Evolutionary conservation across 106 monocot genomes (phyloP).

Genomic region (Dendrobium catenatum): DNA sequence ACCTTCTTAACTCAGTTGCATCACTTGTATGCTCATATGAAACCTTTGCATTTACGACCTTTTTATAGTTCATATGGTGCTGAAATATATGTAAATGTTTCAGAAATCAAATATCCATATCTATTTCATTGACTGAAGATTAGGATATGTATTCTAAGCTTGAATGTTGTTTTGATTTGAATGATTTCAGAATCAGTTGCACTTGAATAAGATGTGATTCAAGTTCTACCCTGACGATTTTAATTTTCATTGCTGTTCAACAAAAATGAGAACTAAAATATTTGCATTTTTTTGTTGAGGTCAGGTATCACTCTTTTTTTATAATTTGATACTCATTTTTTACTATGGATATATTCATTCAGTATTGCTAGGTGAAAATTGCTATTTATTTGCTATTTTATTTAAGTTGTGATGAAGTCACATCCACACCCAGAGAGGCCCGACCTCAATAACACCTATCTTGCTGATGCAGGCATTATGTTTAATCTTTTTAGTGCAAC

Average conservation of each 20-base stretch:
- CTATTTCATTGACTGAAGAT: neutral
- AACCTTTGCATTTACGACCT: neutral
- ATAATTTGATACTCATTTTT: neutral
- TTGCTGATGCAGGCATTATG: constrained; percentile 56
- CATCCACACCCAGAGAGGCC: constrained; percentile 94
- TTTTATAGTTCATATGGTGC: neutral
- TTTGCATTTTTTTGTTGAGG: neutral
- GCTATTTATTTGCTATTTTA: neutral
- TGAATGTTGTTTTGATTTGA: neutral
- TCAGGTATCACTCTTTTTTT: neutral
- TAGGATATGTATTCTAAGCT: neutral
- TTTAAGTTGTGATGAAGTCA: constrained; percentile 66
- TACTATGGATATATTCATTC: neutral
- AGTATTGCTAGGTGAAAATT: neutral
- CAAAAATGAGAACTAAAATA: neutral
- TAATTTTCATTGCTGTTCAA: neutral
- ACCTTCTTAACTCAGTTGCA: neutral
- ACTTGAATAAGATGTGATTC: neutral
- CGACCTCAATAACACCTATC: constrained; percentile 69
- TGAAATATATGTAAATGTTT: neutral
- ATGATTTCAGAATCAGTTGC: neutral
- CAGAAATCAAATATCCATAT: neutral
- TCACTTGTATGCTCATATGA: neutral
- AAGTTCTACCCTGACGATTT: neutral
- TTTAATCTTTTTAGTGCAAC: no score